Conservation (phyloP, 441 rosid species). For the Syzygium syzygioides region DNA sequence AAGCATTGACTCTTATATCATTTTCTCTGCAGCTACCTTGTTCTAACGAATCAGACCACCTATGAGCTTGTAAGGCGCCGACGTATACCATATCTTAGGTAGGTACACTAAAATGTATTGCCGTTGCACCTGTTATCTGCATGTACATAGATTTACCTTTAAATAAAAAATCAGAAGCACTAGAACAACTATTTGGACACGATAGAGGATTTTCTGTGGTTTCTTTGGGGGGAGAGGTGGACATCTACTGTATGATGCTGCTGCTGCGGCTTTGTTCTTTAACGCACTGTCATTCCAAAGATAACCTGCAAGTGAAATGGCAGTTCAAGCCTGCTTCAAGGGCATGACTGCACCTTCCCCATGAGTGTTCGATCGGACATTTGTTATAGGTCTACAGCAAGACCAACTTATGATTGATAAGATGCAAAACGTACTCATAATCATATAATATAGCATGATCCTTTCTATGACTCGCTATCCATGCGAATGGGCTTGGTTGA, state of each 20-base stretch:
- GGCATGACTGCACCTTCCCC: neutral
- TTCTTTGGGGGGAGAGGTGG: neutral
- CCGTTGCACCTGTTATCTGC: neutral
- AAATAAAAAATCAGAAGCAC: neutral
- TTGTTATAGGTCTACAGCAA: neutral
- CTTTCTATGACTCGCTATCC: neutral
- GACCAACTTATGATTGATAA: neutral
- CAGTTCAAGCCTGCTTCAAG: neutral
- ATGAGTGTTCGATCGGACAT: neutral
- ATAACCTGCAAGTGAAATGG: neutral
- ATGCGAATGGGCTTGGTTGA: neutral
- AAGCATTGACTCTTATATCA: neutral
- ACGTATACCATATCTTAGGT: slow-evolving; percentile 16
- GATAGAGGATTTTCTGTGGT: neutral
- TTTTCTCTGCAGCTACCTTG: slow-evolving; percentile 14
- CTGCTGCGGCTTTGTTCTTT: neutral
- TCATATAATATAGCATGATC: neutral
- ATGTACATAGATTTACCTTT: neutral
- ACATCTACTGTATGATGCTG: neutral
- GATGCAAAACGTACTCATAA: neutral
- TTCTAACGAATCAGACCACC: slow-evolving; percentile 18
- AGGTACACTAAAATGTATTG: neutral
- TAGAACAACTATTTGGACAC: neutral
- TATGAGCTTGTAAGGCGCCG: slow-evolving; percentile 15
- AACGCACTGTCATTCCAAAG: neutral